phyloP scores from a whole-genome alignment of 345 rosid genomes.

The Murraya paniculata region DNA sequence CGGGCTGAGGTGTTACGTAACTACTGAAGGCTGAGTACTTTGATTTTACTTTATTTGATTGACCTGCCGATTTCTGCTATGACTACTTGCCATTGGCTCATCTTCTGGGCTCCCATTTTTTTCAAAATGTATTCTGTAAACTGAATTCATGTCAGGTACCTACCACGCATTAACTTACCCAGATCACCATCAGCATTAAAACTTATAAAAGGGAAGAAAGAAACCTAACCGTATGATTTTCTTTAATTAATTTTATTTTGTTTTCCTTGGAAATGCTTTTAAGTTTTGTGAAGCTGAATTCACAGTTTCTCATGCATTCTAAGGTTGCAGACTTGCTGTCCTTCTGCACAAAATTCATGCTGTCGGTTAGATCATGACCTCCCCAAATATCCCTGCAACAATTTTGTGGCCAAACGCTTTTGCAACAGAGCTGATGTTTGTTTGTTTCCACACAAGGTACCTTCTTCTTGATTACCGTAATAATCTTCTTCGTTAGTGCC shows the following conservation, averaged over 20 bases:
- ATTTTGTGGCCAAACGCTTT: conserved; percentile 46
- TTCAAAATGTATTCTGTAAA: background rate
- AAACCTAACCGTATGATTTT: background rate
- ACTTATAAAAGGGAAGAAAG: background rate
- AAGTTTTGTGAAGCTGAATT: background rate
- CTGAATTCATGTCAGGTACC: background rate
- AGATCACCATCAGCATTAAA: background rate
- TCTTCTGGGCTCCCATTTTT: background rate
- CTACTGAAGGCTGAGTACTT: background rate
- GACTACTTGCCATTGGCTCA: background rate
- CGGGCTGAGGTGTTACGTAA: too few relatives aligned
- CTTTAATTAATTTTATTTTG: background rate
- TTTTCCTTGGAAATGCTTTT: background rate
- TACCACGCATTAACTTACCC: background rate
- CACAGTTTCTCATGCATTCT: conserved; percentile 3
- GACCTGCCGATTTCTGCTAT: too few relatives aligned
- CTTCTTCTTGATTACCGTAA: conserved; percentile 12
- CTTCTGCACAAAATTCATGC: conserved; percentile 72
- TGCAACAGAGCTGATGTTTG: conserved; percentile 75
- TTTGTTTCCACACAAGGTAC: conserved; percentile 89
- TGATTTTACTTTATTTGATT: too few relatives aligned
- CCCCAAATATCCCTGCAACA: conserved; percentile 74
- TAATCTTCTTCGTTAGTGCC: background rate
- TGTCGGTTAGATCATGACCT: conserved; percentile 94
- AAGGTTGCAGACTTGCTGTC: too few relatives aligned